Conservation (phyloP, 768 basidiomycete genomes). For the Brasilioporus rufonigricans region DNA sequence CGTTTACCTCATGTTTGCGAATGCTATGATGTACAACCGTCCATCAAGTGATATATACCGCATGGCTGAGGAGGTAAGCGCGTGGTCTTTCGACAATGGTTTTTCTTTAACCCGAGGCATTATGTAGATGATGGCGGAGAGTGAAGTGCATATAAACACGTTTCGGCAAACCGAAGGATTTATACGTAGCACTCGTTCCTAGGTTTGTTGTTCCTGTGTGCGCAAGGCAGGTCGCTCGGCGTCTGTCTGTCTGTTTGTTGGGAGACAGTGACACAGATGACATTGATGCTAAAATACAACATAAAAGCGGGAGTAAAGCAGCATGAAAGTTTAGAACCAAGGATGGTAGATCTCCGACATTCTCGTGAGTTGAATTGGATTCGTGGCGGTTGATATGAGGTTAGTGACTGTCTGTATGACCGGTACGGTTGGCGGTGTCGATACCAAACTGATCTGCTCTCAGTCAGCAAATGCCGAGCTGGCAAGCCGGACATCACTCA, state of each 20-base stretch:
- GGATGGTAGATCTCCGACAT: conserved; percentile 85
- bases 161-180: conserved; percentile 79
- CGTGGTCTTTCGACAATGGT: not conserved
- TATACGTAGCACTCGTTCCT: conserved; percentile 42
- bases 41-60: conserved; percentile 81
- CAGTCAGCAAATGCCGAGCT: conserved; percentile 1
- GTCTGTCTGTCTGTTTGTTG: not conserved
- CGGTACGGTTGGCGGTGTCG: conserved; percentile 35
- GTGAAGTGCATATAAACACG: conserved; percentile 60
- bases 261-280: conserved; percentile 3
- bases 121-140: conserved; percentile 71
- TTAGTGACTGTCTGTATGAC: conserved; percentile 81
- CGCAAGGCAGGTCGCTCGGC: not conserved
- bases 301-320: not conserved
- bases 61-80: conserved; percentile 87
- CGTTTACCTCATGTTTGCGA: conserved; percentile 91
- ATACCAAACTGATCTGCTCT: conserved; percentile 21
- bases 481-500: conserved; percentile 24
- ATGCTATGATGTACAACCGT: conserved; percentile 96
- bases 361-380: conserved; percentile 79
- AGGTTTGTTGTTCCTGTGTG: not conserved
- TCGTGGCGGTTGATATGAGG: conserved; percentile 82
- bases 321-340: conserved; percentile 58
- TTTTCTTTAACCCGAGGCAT: conserved; percentile 1
- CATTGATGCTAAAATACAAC: conserved; percentile 1